These are phyloP conservation scores for Kickxella alabastrina DNA, from an alignment of 192 early-diverging fungal genomes.

Conservation along the genomic window DNA sequence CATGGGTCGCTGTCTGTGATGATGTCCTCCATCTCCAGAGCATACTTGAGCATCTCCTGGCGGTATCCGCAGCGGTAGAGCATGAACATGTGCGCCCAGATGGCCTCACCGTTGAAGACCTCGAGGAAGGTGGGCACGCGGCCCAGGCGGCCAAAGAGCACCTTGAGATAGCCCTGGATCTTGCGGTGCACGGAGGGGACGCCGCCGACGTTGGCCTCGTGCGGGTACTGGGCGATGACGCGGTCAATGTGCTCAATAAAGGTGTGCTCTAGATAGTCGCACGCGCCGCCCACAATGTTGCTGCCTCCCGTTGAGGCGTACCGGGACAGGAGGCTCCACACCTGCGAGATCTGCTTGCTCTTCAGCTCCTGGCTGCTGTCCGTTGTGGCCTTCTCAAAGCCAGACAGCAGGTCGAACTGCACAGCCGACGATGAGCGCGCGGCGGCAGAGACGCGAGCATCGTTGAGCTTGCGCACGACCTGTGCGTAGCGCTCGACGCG, in stretches of 20 bases:
- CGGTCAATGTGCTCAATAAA: constrained; percentile 53
- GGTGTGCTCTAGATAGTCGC: constrained; percentile 52
- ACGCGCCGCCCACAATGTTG: constrained; percentile 18
- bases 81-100: constrained; percentile 87
- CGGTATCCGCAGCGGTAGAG: constrained; percentile 73
- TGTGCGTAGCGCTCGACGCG: constrained; percentile 39
- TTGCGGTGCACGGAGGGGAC: constrained; percentile 68
- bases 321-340: constrained; percentile 28
- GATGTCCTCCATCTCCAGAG: constrained; percentile 53
- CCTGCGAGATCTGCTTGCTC: constrained; percentile 45
- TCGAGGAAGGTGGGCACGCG: constrained; percentile 44
- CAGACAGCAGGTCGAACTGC: constrained; percentile 25
- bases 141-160: constrained; percentile 62
- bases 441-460: constrained; percentile 17
- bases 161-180: constrained; percentile 66
- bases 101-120: constrained; percentile 56
- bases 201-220: constrained; percentile 73
- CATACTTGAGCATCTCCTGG: constrained; percentile 67
- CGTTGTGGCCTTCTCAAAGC: constrained; percentile 28
- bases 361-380: constrained; percentile 40
- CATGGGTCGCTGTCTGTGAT: constrained; percentile 59
- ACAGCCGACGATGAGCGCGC: not conserved
- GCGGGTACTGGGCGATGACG: constrained; percentile 56
- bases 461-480: constrained; percentile 33
- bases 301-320: not conserved